Percentiles rank a stretch among this genome's conserved stretches.
Conservation (phyloP, 371 early-diverging fungal genomes). For the Dinochytrium kinnereticum region DNA sequence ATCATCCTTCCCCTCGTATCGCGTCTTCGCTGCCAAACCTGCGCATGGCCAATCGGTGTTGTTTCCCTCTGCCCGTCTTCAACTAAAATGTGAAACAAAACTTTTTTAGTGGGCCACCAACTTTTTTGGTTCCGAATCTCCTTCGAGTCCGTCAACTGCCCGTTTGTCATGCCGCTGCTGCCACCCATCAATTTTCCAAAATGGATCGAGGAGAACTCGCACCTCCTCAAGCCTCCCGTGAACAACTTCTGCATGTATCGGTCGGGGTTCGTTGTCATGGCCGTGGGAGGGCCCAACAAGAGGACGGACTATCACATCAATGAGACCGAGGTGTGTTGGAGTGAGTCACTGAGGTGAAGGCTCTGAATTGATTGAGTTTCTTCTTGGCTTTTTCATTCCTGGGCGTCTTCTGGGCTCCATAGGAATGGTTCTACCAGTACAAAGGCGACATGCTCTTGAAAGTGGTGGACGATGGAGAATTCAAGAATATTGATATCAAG, state of each 20-base stretch:
- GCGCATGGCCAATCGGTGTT: too few species aligned
- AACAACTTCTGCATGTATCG: conserved; percentile 88
- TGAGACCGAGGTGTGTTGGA: conserved; percentile 78
- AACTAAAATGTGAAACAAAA: too few species aligned
- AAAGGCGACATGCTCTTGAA: conserved; percentile 89
- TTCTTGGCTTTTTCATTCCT: background rate
- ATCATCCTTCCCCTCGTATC: too few species aligned
- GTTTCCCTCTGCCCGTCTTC: too few species aligned
- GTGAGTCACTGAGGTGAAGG: background rate
- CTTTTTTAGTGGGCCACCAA: too few species aligned
- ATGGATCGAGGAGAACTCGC: conserved; percentile 84
- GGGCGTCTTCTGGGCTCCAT: background rate
- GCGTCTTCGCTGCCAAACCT: too few species aligned
- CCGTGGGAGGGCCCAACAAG: conserved; percentile 55
- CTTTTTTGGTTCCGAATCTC: too few species aligned
- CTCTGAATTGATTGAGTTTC: background rate
- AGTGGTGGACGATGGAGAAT: conserved; percentile 69
- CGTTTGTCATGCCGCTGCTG: conserved; percentile 46
- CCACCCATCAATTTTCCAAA: conserved; percentile 85
- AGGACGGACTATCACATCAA: conserved; percentile 94
- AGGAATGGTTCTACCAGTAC: conserved; percentile 97
- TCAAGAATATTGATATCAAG: conserved; percentile 75
- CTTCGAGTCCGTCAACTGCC: too few species aligned
- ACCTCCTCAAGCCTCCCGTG: conserved; percentile 91
- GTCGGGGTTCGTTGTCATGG: conserved; percentile 83